Conservation (phyloP, 2,329 filamentous ascomycete species). For the Alternaria triticimaculans region DNA sequence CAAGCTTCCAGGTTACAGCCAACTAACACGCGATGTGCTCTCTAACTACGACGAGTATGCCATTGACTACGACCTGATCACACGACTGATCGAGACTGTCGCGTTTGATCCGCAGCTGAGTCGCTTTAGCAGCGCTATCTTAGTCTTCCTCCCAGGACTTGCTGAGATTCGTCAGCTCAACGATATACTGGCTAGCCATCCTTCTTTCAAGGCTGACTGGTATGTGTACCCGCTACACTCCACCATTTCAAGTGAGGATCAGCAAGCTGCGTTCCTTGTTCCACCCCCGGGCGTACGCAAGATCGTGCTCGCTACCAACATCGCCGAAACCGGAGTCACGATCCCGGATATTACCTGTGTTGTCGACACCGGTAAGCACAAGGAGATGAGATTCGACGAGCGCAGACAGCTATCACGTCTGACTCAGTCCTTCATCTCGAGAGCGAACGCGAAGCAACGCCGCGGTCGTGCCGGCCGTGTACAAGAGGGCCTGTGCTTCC, state of each 20-base stretch:
- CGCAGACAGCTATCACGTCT: conserved; percentile 86
- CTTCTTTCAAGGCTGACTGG: conserved; percentile 78
- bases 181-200: conserved; percentile 80
- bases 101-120: conserved; percentile 70
- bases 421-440: conserved; percentile 93
- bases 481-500: conserved; percentile 92
- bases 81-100: conserved; percentile 78
- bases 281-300: conserved; percentile 85
- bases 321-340: conserved; percentile 97
- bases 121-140: conserved; percentile 83
- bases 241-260: conserved; percentile 93
- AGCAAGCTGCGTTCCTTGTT: conserved; percentile 88
- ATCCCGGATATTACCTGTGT: conserved; percentile 98
- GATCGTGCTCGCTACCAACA: conserved; percentile 96
- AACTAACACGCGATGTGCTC: conserved; percentile 76
- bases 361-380: conserved; percentile 94
- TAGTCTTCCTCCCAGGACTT: conserved; percentile 95
- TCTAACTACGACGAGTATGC: conserved; percentile 85
- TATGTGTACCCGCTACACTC: conserved; percentile 90
- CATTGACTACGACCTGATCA: conserved; percentile 87
- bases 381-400: conserved; percentile 97
- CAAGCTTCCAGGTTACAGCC: conserved; percentile 75
- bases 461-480: conserved; percentile 94
- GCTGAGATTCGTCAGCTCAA: conserved; percentile 90
- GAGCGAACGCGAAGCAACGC: conserved; percentile 93